Conservation (phyloP, 1,284 basidiomycete species). For the Porodaedalea pini region DNA sequence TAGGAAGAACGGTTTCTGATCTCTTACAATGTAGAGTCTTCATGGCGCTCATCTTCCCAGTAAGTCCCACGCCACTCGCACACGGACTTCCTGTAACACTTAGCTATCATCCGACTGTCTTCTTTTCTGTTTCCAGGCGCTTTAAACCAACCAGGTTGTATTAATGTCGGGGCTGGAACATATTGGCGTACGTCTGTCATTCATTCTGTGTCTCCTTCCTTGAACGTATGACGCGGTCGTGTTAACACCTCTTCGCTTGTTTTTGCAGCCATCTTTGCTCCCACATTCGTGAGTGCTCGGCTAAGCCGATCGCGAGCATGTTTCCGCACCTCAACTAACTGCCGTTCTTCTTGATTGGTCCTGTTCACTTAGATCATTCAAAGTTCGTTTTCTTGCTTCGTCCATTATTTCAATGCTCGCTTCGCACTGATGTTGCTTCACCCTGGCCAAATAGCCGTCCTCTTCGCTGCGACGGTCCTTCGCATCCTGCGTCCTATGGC, state of each 20-base stretch:
- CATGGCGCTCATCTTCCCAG: slow-evolving; percentile 8
- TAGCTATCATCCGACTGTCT: no score
- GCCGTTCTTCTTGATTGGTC: not conserved
- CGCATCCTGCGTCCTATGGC: slow-evolving; percentile 7
- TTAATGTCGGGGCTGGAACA: slow-evolving; percentile 11
- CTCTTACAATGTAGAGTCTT: not conserved
- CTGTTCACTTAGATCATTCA: slow-evolving; percentile 11
- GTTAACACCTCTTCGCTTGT: not conserved
- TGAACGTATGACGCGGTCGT: not conserved
- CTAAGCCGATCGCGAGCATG: not conserved
- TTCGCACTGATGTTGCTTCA: not conserved
- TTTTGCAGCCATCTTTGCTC: slow-evolving; percentile 18
- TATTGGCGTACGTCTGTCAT: slow-evolving; percentile 16
- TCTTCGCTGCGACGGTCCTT: slow-evolving; percentile 16
- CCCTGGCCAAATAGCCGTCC: slow-evolving; percentile 1
- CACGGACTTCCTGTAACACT: not conserved
- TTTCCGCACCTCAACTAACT: not conserved
- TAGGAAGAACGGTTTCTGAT: not conserved
- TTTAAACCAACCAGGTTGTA: slow-evolving; percentile 8
- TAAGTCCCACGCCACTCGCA: no score
- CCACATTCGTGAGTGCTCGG: slow-evolving; percentile 17
- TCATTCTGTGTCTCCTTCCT: not conserved
- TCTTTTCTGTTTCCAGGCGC: not conserved
- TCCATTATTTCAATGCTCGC: not conserved
- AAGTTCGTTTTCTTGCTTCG: slow-evolving; percentile 10